Base-by-base conservation (phyloP, 2,329 filamentous ascomycete species). In the Aspergillus neoniger region DNA sequence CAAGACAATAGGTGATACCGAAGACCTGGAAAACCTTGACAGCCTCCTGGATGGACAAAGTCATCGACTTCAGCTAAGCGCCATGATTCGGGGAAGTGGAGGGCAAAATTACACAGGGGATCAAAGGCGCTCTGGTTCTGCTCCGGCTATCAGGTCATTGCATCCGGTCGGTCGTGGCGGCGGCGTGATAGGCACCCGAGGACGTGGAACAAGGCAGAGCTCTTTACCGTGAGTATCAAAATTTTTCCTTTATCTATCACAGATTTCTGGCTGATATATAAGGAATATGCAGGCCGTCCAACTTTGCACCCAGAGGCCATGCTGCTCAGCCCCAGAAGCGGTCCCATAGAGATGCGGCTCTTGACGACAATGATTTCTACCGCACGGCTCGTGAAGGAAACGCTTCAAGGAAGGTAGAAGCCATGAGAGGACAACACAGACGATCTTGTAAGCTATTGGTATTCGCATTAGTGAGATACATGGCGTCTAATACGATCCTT, bases 31-130 rank as follows among this genome's bases (percentile, higher is more conserved):
- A 44, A 52, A 70, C 12, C 60, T 79, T 8, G 66, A 73, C 48
- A 63, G 67, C 15, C 58, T 80, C 4, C 67, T 74, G 49, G 61
- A 74, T 48, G 78, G 78, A 10, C 77, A 80, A 48, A 75, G 62
- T 23, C 77, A 80, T 62, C 73, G 77, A 55, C 65, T 69, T 17
- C 58, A 66, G 6, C 66, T 77, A 6, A 67, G 44, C 51, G 66
- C 68, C 15, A 49, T 52, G 7, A 60, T 73, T 28, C 65, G 57
- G 28, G 62, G 59, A 36, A 55, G 63, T 51, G 66, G 63, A 17
- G 65, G 58, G 9, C 63, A 69, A 48, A 51, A 36, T 5, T 51
- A 8, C 65, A 65, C 43, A 39, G 52, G 53, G 12, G 49, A 55
- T 21, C 48, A 55, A 21, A 63, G 25, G 51, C 48, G 53, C 55